Evolutionary conservation across 1,284 basidiomycete species (phyloP).

Genomic region (Apiotrichum sp.): DNA sequence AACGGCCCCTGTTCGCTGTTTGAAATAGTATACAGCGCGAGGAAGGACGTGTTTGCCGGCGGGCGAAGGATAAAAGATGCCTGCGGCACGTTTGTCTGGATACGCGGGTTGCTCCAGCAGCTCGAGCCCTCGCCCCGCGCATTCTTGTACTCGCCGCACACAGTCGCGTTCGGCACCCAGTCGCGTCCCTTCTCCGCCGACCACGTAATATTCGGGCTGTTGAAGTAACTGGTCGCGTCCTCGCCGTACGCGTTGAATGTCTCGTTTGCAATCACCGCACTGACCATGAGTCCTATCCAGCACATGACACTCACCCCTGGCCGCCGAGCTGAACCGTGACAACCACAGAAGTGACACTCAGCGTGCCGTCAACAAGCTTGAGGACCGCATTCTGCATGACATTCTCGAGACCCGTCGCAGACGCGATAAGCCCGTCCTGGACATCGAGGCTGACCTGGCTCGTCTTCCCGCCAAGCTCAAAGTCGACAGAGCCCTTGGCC

Average conservation of each 20-base stretch:
- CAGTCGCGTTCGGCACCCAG: background rate
- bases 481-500: background rate
- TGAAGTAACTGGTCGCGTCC: no score
- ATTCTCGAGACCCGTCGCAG: background rate
- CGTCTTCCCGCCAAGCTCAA: background rate
- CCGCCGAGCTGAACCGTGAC: slow-evolving; percentile 2
- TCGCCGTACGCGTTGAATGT: background rate
- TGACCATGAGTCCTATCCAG: background rate
- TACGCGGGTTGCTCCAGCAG: background rate
- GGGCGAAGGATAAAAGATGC: background rate
- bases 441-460: background rate
- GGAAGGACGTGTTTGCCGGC: slow-evolving; percentile 3
- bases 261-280: background rate
- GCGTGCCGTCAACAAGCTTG: background rate
- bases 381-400: background rate
- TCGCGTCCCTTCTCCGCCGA: background rate
- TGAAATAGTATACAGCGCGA: background rate
- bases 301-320: background rate
- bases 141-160: background rate
- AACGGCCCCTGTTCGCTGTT: background rate
- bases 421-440: background rate
- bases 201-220: background rate
- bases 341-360: background rate
- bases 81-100: background rate
- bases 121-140: background rate